Evolutionary conservation across 805 yeast genomes (phyloP), one percentile per base, ranked within the genome.

Genomic region (Candida tibetensis): DNA sequence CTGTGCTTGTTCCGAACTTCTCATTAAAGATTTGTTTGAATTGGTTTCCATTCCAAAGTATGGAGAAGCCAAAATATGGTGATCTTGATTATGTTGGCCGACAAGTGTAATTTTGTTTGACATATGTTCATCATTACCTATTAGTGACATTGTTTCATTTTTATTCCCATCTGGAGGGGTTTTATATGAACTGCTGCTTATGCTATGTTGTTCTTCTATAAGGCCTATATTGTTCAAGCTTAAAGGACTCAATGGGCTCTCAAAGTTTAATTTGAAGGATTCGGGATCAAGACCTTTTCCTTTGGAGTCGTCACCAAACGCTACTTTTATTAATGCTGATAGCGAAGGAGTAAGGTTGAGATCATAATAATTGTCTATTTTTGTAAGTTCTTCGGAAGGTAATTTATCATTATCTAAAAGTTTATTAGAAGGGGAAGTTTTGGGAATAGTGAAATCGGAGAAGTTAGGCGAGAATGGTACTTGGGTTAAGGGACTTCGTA

Each of bases 311-410:
- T 62, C 62, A 15, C 40, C 48, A 39, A 62, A 60, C 4, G 67
- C 69, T 39, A 55, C 55, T 39, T 56, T 63, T 22, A 66, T 59
- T 16, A 66, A 47, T 1, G 70, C 71, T 3, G 69, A 55, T n/a
- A 66, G 49, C 3, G 67, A 58, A 1, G 71, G 71, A 10, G 69
- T 62, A 17, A 64, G 44, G 31, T 58, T 55, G 28, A 60, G 34
- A 23, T 62, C 58, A 5, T 42, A 15, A 15, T 27, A 10, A 9
- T 14, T 13, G 10, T 31, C 36, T 9, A 18, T 15, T 9, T 33
- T 30, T 15, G 17, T 25, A 16, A 22, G 12, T 15, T 4, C 22
- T 4, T 17, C 13, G 26, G 12, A 8, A 4, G 6, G 27, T 15
- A 19, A 14, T 17, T 6, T 12, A 10, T 7, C 10, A 10, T 7